Evolutionary conservation across 352 stramenopile genomes (phyloP), one percentile per base, ranked within the genome.

Genomic region (Phytopythium boreale): DNA sequence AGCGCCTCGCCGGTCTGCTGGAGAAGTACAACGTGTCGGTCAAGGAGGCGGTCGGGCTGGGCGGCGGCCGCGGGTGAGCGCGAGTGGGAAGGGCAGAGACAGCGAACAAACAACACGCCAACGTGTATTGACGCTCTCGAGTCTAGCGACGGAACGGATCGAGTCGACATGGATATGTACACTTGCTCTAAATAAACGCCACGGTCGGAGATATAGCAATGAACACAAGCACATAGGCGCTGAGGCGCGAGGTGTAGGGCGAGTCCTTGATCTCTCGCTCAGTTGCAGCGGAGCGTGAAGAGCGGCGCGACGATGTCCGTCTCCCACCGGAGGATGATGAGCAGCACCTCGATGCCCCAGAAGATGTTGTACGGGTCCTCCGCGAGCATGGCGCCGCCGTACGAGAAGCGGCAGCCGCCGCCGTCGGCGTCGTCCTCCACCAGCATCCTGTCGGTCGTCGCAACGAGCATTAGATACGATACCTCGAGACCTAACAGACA

Each of bases 11-110:
- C 27, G 82, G 73, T 56, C 63, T 90, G 24, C 56, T 90, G 55
- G 68, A 85, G 49, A 90, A 90, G 58, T 90, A 90, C 77, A 88
- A 86, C 29, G 71, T 90, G 11, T 83, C 77, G 1, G 77, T 85
- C 20, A 72, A 66, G 1, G 58, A 49, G 34, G 55, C 55, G 5
- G 31, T 39, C 6, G 50, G 26, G 7, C 20, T 6, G 20, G n/a
- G 34, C 8, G 31, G 29, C 17, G 8, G 27, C 8, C 27, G 31
- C 1, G 22, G 17, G 29, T 56, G 27, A 53, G 46, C 9, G 44
- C 17, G 44, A 26, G 10, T 39, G 3, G 37, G 19, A 26, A 49
- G 41, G 14, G n/a, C 6, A 24, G 6, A 49, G 43, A 14, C 17
- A n/a, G 20, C 43, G 43, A 26, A 49, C 20, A n/a, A 49, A 4